phyloP scores from a whole-genome alignment of 2,329 filamentous ascomycete species.

The Rachicladosporium sp. region DNA sequence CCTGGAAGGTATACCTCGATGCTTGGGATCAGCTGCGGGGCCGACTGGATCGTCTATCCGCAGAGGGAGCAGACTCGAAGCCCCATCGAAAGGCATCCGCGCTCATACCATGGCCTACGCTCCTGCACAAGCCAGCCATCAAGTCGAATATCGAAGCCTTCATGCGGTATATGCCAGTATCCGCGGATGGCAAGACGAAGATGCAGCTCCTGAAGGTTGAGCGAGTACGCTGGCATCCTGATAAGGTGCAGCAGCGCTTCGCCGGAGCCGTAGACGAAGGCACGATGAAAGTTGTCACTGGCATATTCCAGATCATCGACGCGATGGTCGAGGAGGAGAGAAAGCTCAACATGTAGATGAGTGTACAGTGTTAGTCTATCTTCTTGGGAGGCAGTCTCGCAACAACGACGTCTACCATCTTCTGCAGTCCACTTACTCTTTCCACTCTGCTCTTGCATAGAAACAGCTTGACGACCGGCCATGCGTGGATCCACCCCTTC shows the following conservation, averaged over 20 bases:
- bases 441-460: conserved; percentile 36
- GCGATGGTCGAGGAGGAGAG: conserved; percentile 34
- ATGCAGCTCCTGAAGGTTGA: conserved; percentile 60
- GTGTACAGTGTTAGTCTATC: too few species aligned
- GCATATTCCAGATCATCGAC: conserved; percentile 85
- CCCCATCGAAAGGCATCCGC: conserved; percentile 14
- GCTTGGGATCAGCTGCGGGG: conserved; percentile 20
- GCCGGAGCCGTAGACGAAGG: conserved; percentile 58
- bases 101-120: conserved; percentile 60
- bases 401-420: conserved; percentile 29
- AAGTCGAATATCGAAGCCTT: conserved; percentile 56
- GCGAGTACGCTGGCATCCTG: conserved; percentile 89
- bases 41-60: neutral
- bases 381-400: conserved; percentile 10
- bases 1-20: conserved; percentile 17
- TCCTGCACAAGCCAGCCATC: conserved; percentile 45
- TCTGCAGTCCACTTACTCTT: conserved; percentile 34
- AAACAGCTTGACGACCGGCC: conserved; percentile 60
- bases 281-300: conserved; percentile 69
- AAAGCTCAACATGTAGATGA: conserved; percentile 6
- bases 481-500: conserved; percentile 61
- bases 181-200: conserved; percentile 16
- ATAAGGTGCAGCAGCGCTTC: conserved; percentile 88
- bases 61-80: conserved; percentile 5
- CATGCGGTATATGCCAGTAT: conserved; percentile 43